phyloP scores from a whole-genome alignment of 129 eudicot genomes.

The Saussurea involucrata region DNA sequence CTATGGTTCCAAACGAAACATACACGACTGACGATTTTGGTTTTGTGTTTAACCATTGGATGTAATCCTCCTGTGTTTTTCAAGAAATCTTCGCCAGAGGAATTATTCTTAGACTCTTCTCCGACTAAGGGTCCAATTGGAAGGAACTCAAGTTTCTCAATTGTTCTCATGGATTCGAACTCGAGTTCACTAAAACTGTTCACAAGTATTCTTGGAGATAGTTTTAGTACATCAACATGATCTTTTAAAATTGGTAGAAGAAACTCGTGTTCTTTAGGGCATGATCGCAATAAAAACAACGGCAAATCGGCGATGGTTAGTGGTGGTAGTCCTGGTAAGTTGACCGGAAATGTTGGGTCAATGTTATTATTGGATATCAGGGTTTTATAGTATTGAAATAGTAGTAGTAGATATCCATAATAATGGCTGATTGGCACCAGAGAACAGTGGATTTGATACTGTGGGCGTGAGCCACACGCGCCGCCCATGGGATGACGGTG shows the following conservation, averaged over 20 bases:
- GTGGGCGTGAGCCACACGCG: slow-evolving; percentile 29
- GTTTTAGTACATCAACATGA: slow-evolving; percentile 14
- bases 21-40: slow-evolving; percentile 46
- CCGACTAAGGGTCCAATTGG: slow-evolving; percentile 17
- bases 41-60: slow-evolving; percentile 49
- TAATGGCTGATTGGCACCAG: slow-evolving; percentile 55
- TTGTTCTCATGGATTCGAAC: not conserved
- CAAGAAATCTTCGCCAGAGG: not conserved
- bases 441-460: slow-evolving; percentile 31
- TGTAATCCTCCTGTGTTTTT: not conserved
- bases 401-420: slow-evolving; percentile 38
- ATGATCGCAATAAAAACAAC: slow-evolving; percentile 11
- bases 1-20: slow-evolving; percentile 64
- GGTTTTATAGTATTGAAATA: slow-evolving; percentile 21
- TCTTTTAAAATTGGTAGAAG: not conserved
- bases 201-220: slow-evolving; percentile 18
- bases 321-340: slow-evolving; percentile 32
- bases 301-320: slow-evolving; percentile 24
- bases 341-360: slow-evolving; percentile 10
- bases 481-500: slow-evolving; percentile 38
- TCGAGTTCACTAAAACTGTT: slow-evolving; percentile 22
- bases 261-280: slow-evolving; percentile 12
- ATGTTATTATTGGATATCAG: not conserved
- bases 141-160: slow-evolving; percentile 6
- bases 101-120: slow-evolving; percentile 9